Evolutionary conservation across 2,329 filamentous ascomycete species (phyloP), one percentile per base, ranked within the genome.

Genomic region (Pseudogymnoascus sp.): DNA sequence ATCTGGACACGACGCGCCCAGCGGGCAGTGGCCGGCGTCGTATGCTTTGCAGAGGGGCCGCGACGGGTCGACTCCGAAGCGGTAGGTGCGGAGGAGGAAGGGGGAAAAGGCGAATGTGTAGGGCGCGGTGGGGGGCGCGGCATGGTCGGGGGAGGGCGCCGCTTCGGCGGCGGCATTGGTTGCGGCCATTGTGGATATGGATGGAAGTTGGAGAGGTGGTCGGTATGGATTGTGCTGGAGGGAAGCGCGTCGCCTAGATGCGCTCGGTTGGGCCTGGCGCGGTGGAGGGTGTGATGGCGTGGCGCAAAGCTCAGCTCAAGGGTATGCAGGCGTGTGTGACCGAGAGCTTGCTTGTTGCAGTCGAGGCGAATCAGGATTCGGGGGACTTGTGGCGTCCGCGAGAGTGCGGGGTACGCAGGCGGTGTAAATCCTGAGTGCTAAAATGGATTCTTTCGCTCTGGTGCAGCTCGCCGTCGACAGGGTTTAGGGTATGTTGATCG

Each of bases 41-140:
- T 91, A 97, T 64, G 92, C 87, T 72, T 90, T 91, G 80, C 94
- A 97, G 72, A 90, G 80, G 45, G 92, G 91, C 0, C 89, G 84
- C 73, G 90, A 86, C 38, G 88, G 83, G 21, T 90, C 85, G 60
- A 96, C 86, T 66, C 90, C 89, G 76, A 95, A 92, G 66, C 91
- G 87, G 76, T 94, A 92, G 68, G 89, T 92, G 65, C 86, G 80
- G 67, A 88, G 88, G 38, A 96, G 85, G 78, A 96, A 96, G 55
- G 91, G 88, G 33, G 85, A 87, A 81, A 97, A 96, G 74, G 84
- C 84, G 80, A 97, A 96, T 69, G 79, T 84, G 78, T 90, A 89
- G 64, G 74, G 69, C 4, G 80, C 79, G 63, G 80, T 76, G 68
- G 88, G 82, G 73, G 73, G 71, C 11, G 65, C 67, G 10, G 70